Evolutionary conservation across 768 basidiomycete genomes (phyloP).

Genomic region (Clavaria fumosa): DNA sequence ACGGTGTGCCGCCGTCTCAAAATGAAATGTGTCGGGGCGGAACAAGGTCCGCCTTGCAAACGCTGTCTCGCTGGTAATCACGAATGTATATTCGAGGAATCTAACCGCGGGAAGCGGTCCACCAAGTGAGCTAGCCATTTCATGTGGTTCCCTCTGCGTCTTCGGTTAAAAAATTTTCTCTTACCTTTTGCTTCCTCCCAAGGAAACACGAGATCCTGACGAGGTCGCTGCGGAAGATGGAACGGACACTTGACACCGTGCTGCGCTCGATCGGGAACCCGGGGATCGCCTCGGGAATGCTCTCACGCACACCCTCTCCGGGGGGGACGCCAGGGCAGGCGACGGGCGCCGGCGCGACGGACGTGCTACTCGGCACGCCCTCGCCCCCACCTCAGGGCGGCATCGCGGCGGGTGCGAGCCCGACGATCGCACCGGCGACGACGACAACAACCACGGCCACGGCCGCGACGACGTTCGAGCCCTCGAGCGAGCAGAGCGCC

Average conservation of each 20-base stretch:
- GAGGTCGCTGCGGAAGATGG: slow-evolving; percentile 78
- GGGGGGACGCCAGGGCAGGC: too few relatives aligned
- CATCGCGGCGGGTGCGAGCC: too few relatives aligned
- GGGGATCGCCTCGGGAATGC: slow-evolving; percentile 58
- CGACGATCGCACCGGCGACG: too few relatives aligned
- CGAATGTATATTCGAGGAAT: slow-evolving; percentile 95
- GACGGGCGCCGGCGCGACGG: slow-evolving; percentile 39
- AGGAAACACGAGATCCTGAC: slow-evolving; percentile 79
- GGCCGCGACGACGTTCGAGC: slow-evolving; percentile 17
- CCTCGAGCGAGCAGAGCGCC: slow-evolving; percentile 16
- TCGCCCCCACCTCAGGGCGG: slow-evolving; percentile 33
- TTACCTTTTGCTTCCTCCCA: slow-evolving; percentile 13
- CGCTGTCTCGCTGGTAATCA: slow-evolving; percentile 66
- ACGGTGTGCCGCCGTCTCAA: slow-evolving; percentile 84
- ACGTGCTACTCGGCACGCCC: slow-evolving; percentile 38
- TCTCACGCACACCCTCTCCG: slow-evolving; percentile 72
- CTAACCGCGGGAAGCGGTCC: slow-evolving; percentile 83
- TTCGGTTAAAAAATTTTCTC: too few relatives aligned
- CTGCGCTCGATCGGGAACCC: slow-evolving; percentile 81
- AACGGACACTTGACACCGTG: slow-evolving; percentile 83
- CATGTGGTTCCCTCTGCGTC: too few relatives aligned
- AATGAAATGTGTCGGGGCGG: slow-evolving; percentile 88
- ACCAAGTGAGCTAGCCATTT: slow-evolving; percentile 46
- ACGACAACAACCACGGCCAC: too few relatives aligned
- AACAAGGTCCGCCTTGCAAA: slow-evolving; percentile 84